Conservation (phyloP, 768 basidiomycete genomes). For the Lanmaoa pseudosensibilis region DNA sequence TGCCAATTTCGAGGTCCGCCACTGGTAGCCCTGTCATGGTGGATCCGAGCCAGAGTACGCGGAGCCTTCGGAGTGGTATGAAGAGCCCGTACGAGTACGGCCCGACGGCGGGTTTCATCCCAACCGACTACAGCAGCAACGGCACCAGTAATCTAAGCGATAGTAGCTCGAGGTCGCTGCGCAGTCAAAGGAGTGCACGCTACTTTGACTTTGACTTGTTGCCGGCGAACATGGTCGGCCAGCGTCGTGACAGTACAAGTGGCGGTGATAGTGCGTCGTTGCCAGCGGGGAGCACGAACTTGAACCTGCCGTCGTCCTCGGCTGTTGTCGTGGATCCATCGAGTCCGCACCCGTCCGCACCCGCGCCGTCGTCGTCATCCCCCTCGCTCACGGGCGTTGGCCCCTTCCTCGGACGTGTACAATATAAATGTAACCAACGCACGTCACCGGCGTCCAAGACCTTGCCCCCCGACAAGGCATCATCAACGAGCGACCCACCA, state of each 20-base stretch:
- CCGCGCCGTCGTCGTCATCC: background rate
- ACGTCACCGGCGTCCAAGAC: background rate
- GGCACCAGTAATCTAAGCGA: constrained; percentile 12
- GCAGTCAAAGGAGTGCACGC: constrained; percentile 16
- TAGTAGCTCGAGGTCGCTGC: constrained; percentile 4
- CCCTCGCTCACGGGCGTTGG: constrained; percentile 1
- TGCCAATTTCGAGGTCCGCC: background rate
- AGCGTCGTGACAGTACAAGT: background rate
- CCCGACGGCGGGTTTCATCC: constrained; percentile 33
- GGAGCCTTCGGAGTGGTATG: constrained; percentile 3
- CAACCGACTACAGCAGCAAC: constrained; percentile 8
- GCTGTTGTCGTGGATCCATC: background rate
- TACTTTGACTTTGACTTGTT: constrained; percentile 33
- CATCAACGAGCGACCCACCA: background rate
- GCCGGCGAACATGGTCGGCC: constrained; percentile 4
- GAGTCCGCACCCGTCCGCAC: background rate
- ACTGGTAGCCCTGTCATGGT: background rate
- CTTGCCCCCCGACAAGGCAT: background rate
- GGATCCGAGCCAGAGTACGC: constrained; percentile 2
- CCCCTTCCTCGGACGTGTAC: constrained; percentile 21
- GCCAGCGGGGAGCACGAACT: too few species aligned
- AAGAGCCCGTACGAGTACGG: constrained; percentile 15
- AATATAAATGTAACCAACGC: constrained; percentile 33
- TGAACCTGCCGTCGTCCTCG: background rate
- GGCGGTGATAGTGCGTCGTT: background rate